These are phyloP conservation scores for Penicillium egyptiacum DNA, from an alignment of 495 filamentous ascomycete genomes.

Conservation along the genomic window DNA sequence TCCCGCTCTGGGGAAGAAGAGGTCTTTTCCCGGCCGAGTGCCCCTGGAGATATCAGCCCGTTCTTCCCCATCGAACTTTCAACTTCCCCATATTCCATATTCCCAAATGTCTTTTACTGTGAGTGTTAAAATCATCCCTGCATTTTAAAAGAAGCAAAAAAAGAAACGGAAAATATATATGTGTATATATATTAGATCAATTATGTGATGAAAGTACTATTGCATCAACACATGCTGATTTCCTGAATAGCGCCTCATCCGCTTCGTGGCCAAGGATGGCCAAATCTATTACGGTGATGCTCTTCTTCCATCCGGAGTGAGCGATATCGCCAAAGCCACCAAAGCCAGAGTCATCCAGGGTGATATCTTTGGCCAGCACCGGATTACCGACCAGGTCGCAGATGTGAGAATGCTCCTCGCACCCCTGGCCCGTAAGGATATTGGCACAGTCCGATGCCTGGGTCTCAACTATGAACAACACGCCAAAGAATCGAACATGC, in stretches of 20 bases:
- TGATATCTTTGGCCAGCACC: slow-evolving; percentile 69
- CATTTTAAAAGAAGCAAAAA: background rate
- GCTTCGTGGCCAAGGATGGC: slow-evolving; percentile 76
- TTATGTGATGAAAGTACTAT: background rate
- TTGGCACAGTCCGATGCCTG: slow-evolving; percentile 74
- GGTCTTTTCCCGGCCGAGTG: slow-evolving; percentile 29
- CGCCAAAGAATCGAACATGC: slow-evolving; percentile 73
- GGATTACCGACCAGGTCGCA: slow-evolving; percentile 66
- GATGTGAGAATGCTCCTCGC: slow-evolving; percentile 67
- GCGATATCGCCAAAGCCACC: slow-evolving; percentile 64
- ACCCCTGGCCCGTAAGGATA: slow-evolving; percentile 66
- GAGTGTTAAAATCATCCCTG: slow-evolving; percentile 14
- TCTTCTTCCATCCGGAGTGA: slow-evolving; percentile 65
- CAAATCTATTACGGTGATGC: slow-evolving; percentile 81
- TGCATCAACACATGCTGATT: slow-evolving; percentile 6
- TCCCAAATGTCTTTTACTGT: slow-evolving; percentile 21
- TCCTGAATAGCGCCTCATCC: slow-evolving; percentile 63
- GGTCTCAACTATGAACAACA: slow-evolving; percentile 83
- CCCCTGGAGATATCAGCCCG: background rate
- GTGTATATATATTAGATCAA: background rate
- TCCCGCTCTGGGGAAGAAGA: slow-evolving; percentile 21
- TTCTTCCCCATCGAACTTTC: background rate
- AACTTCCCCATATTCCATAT: slow-evolving; percentile 1
- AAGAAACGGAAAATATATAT: background rate
- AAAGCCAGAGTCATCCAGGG: slow-evolving; percentile 69